Conservation (phyloP, 495 filamentous ascomycete genomes). For the Trichocladium antarcticum region DNA sequence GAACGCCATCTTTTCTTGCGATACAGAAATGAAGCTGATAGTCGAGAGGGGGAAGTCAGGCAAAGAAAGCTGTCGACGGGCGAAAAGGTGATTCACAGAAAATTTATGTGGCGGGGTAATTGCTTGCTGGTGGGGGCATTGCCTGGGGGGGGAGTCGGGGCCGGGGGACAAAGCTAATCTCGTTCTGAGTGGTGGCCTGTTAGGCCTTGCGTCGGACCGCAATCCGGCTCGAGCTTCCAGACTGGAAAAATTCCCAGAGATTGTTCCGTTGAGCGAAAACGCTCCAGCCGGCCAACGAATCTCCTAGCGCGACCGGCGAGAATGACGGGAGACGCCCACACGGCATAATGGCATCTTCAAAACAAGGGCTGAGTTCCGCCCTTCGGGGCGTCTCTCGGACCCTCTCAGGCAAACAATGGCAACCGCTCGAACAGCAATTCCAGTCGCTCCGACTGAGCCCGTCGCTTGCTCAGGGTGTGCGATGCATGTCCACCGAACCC, state of each 20-base stretch:
- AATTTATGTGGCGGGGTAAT: slow-evolving; percentile 28
- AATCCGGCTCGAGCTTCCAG: slow-evolving; percentile 10
- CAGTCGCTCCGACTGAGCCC: slow-evolving; percentile 15
- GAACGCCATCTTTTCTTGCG: slow-evolving; percentile 66
- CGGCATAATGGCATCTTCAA: slow-evolving; percentile 26
- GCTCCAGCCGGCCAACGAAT: slow-evolving; percentile 1
- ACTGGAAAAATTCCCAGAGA: slow-evolving; percentile 21
- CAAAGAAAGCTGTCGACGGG: slow-evolving; percentile 13
- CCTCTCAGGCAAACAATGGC: slow-evolving; percentile 11
- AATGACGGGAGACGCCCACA: slow-evolving; percentile 16
- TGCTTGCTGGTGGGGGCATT: background rate
- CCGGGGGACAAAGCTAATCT: background rate
- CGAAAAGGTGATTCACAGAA: slow-evolving; percentile 18
- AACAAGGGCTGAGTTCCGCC: slow-evolving; percentile 17
- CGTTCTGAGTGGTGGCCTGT: background rate
- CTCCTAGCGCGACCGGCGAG: slow-evolving; percentile 11
- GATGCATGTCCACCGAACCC: slow-evolving; percentile 19
- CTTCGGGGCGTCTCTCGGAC: slow-evolving; percentile 16
- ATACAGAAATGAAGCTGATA: slow-evolving; percentile 10
- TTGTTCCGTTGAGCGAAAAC: slow-evolving; percentile 19
- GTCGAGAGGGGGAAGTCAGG: slow-evolving; percentile 12
- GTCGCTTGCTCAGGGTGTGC: background rate
- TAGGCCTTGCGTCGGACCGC: background rate
- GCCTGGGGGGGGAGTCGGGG: background rate
- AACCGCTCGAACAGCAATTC: slow-evolving; percentile 22